Conservation (phyloP, 805 yeast genomes). For the Lachancea mirantina region DNA sequence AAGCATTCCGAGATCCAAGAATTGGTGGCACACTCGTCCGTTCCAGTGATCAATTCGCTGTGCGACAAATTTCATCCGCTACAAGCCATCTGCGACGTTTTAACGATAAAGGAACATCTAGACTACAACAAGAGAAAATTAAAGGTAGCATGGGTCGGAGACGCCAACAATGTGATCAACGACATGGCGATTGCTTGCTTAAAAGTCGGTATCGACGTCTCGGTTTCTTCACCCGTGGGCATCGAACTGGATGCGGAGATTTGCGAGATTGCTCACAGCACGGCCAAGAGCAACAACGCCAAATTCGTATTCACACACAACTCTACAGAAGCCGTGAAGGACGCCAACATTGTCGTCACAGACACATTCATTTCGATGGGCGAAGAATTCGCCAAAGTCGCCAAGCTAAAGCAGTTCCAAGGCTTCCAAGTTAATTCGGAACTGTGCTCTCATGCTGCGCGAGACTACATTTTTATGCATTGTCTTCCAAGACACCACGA, state of each 20-base stretch:
- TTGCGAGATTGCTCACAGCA: constrained; percentile 43
- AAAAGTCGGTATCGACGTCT: constrained; percentile 73
- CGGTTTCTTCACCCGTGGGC: constrained; percentile 78
- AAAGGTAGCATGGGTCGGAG: constrained; percentile 93
- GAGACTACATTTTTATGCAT: constrained; percentile 91
- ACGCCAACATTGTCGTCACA: constrained; percentile 81
- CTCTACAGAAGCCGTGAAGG: constrained; percentile 63
- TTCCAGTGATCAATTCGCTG: constrained; percentile 88
- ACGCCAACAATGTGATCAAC: constrained; percentile 90
- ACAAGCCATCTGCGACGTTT: constrained; percentile 87
- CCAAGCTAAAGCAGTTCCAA: constrained; percentile 68
- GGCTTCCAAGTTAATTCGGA: constrained; percentile 80
- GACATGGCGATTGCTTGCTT: constrained; percentile 86
- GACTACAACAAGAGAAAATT: constrained; percentile 44
- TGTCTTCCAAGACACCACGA: constrained; percentile 94
- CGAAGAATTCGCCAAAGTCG: constrained; percentile 70
- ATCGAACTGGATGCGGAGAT: constrained; percentile 57
- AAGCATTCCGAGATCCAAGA: constrained; percentile 75
- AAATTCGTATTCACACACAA: constrained; percentile 56
- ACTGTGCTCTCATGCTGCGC: constrained; percentile 52
- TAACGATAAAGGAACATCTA: constrained; percentile 78
- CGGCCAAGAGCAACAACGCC: constrained; percentile 47
- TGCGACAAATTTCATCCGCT: constrained; percentile 92
- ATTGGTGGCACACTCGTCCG: constrained; percentile 69
- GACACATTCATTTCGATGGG: constrained; percentile 99